A percentile compares a stretch with the other conserved stretches of the same genome.
These are phyloP conservation scores for Boletus pseudo-olivaceus DNA, from an alignment of 768 basidiomycete species.

Conservation along the genomic window DNA sequence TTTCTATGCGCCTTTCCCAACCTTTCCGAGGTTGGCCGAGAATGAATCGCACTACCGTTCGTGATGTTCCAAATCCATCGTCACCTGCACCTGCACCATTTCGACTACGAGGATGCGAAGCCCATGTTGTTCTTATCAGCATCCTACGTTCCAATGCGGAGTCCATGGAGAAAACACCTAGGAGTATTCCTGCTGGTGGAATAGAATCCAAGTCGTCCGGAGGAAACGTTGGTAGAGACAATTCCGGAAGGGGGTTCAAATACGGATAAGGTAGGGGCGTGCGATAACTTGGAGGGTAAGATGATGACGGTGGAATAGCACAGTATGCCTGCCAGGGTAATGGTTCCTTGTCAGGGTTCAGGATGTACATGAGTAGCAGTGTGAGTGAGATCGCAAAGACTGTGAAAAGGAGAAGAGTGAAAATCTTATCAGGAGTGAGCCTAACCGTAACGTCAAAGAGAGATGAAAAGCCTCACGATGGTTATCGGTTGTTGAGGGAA, in stretches of 20 bases:
- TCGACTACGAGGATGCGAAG: conserved; percentile 75
- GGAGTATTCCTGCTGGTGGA: conserved; percentile 79
- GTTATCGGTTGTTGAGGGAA: conserved; percentile 79
- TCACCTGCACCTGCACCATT: conserved; percentile 70
- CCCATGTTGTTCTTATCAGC: conserved; percentile 86
- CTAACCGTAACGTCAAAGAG: conserved; percentile 3
- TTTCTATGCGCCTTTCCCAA: conserved; percentile 72
- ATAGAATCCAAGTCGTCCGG: conserved; percentile 68
- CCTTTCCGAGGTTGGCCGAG: conserved; percentile 79
- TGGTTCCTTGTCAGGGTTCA: conserved; percentile 95
- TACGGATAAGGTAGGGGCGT: conserved; percentile 39
- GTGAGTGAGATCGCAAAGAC: conserved; percentile 82
- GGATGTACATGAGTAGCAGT: conserved; percentile 82
- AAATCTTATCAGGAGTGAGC: conserved; percentile 45
- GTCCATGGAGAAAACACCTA: conserved; percentile 91
- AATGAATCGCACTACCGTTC: conserved; percentile 85
- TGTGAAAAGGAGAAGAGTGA: conserved; percentile 72
- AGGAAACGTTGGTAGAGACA: conserved; percentile 53
- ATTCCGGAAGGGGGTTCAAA: conserved; percentile 31
- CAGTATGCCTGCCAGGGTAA: conserved; percentile 95
- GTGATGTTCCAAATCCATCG: conserved; percentile 69
- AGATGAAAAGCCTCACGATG: conserved; percentile 51
- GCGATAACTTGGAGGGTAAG: conserved; percentile 42
- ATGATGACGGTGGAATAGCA: conserved; percentile 54
- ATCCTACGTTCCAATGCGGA: conserved; percentile 80